Percentiles rank a stretch among this genome's conserved stretches.
These are phyloP conservation scores for Lepidium campestre DNA, from an alignment of 441 rosid species.

Conservation along the genomic window DNA sequence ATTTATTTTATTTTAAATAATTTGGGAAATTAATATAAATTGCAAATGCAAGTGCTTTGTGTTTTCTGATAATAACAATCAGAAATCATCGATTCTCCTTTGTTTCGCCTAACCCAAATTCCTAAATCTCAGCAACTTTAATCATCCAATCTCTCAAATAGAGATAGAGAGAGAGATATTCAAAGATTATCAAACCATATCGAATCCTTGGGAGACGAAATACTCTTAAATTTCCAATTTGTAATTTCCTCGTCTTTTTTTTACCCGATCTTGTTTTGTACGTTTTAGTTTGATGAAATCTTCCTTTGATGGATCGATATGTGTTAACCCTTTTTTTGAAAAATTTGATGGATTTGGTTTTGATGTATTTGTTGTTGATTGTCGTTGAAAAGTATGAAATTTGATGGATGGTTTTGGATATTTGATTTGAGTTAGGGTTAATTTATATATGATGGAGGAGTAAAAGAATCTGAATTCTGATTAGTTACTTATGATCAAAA, in stretches of 20 bases:
- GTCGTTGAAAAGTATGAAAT: slow-evolving; percentile 12
- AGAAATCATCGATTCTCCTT: slow-evolving; percentile 27
- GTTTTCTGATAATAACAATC: not conserved
- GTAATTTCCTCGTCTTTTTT: slow-evolving; percentile 15
- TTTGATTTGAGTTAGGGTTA: not conserved
- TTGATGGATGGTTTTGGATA: not conserved
- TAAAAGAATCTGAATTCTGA: not conserved
- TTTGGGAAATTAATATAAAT: not conserved
- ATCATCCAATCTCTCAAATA: slow-evolving; percentile 15
- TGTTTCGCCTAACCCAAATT: slow-evolving; percentile 24
- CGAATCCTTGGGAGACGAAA: slow-evolving; percentile 8
- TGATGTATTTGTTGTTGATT: not conserved
- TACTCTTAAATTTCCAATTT: slow-evolving; percentile 5
- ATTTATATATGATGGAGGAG: not conserved
- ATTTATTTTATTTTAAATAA: not conserved
- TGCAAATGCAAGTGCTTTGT: slow-evolving; percentile 5
- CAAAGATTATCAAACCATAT: not conserved
- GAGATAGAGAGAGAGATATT: not conserved
- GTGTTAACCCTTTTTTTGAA: not conserved
- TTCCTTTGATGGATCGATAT: slow-evolving; percentile 3
- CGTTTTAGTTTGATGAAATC: slow-evolving; percentile 13
- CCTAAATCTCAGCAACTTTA: slow-evolving; percentile 24
- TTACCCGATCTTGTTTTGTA: not conserved
- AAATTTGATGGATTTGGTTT: not conserved
- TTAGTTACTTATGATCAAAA: not conserved